Conservation (phyloP, 2,329 filamentous ascomycete species). For the Cyphellophora attinorum region DNA sequence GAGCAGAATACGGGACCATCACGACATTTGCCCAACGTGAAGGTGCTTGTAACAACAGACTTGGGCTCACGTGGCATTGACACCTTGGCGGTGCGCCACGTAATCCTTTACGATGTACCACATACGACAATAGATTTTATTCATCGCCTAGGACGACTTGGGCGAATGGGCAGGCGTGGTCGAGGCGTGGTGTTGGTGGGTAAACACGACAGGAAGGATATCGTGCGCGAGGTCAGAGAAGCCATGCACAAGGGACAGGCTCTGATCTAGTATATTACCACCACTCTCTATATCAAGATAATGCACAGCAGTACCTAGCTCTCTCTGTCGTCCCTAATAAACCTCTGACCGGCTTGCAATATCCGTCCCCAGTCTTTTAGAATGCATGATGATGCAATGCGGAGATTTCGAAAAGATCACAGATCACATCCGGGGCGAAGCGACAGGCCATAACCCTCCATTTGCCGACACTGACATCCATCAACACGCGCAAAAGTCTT, state of each 20-base stretch:
- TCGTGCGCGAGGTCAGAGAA: conserved; percentile 84
- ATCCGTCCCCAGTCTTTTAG: no score
- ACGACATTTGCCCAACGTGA: conserved; percentile 62
- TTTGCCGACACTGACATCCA: no score
- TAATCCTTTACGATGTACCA: conserved; percentile 94
- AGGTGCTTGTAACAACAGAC: conserved; percentile 90
- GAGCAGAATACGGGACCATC: conserved; percentile 24
- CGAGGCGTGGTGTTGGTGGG: conserved; percentile 84
- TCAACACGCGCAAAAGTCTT: no score
- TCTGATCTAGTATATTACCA: conserved; percentile 59
- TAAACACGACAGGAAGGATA: conserved; percentile 77
- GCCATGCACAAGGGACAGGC: conserved; percentile 78
- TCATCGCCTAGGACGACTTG: conserved; percentile 83
- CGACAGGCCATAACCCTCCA: no score
- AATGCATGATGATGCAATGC: no score
- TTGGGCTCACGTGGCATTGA: conserved; percentile 88
- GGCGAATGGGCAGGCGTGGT: conserved; percentile 83
- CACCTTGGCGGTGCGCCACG: conserved; percentile 79
- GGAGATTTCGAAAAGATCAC: no score
- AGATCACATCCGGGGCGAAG: no score
- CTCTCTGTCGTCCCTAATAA: no score
- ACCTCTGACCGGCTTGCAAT: no score
- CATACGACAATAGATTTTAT: conserved; percentile 98
- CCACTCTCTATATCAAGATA: no score
- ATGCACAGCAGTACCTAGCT: no score